phyloP scores from a whole-genome alignment of 768 basidiomycete genomes.

The Calocybe indica region DNA sequence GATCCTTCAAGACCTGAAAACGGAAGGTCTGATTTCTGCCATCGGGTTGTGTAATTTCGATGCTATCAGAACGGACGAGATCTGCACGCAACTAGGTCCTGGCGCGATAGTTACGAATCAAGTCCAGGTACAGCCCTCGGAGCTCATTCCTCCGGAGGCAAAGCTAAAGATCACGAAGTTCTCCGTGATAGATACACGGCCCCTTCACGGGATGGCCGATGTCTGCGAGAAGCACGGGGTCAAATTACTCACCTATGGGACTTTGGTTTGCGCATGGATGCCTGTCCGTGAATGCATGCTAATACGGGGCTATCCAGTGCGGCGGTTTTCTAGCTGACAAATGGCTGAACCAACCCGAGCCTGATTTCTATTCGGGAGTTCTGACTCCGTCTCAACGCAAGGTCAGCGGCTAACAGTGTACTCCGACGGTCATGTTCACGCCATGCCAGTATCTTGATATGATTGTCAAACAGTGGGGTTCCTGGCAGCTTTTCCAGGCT shows the following conservation, averaged over 20 bases:
- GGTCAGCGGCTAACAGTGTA: slow-evolving; percentile 29
- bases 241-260: slow-evolving; percentile 79
- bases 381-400: slow-evolving; percentile 83
- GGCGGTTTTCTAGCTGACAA: slow-evolving; percentile 78
- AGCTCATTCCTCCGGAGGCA: background rate
- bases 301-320: slow-evolving; percentile 41
- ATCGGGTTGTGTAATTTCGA: slow-evolving; percentile 85
- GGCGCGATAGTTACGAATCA: slow-evolving; percentile 77
- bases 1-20: slow-evolving; percentile 53
- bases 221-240: slow-evolving; percentile 69
- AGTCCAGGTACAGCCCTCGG: slow-evolving; percentile 51
- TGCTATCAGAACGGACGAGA: slow-evolving; percentile 66
- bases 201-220: slow-evolving; percentile 69
- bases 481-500: slow-evolving; percentile 68
- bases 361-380: slow-evolving; percentile 60
- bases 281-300: too few species aligned
- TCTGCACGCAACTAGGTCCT: slow-evolving; percentile 68
- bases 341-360: slow-evolving; percentile 64
- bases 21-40: slow-evolving; percentile 51
- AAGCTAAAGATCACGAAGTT: slow-evolving; percentile 39
- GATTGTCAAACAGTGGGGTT: slow-evolving; percentile 76
- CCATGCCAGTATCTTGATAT: slow-evolving; percentile 69
- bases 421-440: slow-evolving; percentile 4
- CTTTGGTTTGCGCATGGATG: slow-evolving; percentile 46
- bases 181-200: slow-evolving; percentile 75